Evolutionary conservation across 2,329 filamentous ascomycete species (phyloP), one percentile per base, ranked within the genome.

Genomic region (Stachybotrys elegans): DNA sequence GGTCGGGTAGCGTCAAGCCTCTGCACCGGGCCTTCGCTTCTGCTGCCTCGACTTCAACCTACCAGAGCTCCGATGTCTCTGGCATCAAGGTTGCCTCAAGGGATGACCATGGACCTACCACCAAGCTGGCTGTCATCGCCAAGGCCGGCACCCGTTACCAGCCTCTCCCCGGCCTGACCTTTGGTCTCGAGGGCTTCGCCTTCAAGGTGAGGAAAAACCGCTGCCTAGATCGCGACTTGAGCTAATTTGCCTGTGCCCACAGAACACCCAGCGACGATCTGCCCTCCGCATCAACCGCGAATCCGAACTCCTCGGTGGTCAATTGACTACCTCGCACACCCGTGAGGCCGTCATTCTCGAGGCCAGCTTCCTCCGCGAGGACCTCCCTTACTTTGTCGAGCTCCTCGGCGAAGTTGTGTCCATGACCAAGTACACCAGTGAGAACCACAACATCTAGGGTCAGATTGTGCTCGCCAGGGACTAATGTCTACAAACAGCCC

Each of bases 311-410:
- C 83, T 98, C 53, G 93, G 94, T 65, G 89, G 89, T 60, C 84
- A 92, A 80, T 83, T 97, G 72, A 79, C 75, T 57, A 78, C 92
- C 54, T 88, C 87, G 70, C 90, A 96, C 73, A 91, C 89, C 58
- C 86, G 92, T 63, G 93, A 98, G 77, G 90, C 90, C 64, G 74
- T 98, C 51, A 83, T 98, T 48, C 74, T 98, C 61, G 84, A 92
- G 70, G 88, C 93, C 66, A 95, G 86, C 75, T 98, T 98, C 79
- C 82, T 98, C 55, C 84, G 89, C 65, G 84, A 93, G 66, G 91
- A 98, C 67, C 83, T 98, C 55, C 93, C 93, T 56, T 98, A 97
- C 81, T 98, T 95, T 69, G 82, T 90, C 61, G 93, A 98, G 76
- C 79, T 98, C 54, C 80, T 98, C 57, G 89, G 86, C 62, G 94